Base-by-base conservation (phyloP, 179 eudicot genomes). In the Amaranthus tricolor region DNA sequence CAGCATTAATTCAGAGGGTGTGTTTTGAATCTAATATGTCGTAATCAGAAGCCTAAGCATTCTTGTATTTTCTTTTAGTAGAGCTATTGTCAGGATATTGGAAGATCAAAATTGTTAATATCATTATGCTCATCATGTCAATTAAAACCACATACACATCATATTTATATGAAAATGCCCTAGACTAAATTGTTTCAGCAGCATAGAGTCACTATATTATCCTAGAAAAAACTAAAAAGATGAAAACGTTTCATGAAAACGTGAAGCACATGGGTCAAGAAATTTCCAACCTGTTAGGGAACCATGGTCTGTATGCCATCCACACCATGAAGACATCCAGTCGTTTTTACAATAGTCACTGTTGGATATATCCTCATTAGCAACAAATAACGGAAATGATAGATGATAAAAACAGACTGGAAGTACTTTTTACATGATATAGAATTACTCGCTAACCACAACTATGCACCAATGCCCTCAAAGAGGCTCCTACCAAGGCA, bases 241-340 rank as follows among this genome's bases (percentile, higher is more conserved):
- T 7, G 11, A 56, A 31, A 31, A 40, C 66, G 31, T 31, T 53
- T 20, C 6, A 31, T 0, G 40, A 78, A 70, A 55, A 15, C 47
- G 48, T 16, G n/a, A 43, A 76, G n/a, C 45, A 69, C 59, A 70
- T 48, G 24, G 16, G 45, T 56, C 54, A 70, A 71, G 64, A 62
- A 62, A 48, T 54, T 55, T 47, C 65, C 68, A 68, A 94, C 98
- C 98, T 65, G 98, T 94, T 16, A 94, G 93, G 71, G 97, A 92
- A 74, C 98, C 98, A 76, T 92, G 98, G 79, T 94, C 98, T 48
- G 97, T 94, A 81, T 94, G 97, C 98, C 98, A 94, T 70, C 98
- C 97, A 55, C 98, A 94, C 98, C 98, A 94, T 70, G 98, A 94
- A 70, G 97, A 90, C 89, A 88, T 87, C 79, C 81, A 65, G 15